phyloP scores from a whole-genome alignment of 1,139 yeast species.

The Arxiozyma slooffiae region DNA sequence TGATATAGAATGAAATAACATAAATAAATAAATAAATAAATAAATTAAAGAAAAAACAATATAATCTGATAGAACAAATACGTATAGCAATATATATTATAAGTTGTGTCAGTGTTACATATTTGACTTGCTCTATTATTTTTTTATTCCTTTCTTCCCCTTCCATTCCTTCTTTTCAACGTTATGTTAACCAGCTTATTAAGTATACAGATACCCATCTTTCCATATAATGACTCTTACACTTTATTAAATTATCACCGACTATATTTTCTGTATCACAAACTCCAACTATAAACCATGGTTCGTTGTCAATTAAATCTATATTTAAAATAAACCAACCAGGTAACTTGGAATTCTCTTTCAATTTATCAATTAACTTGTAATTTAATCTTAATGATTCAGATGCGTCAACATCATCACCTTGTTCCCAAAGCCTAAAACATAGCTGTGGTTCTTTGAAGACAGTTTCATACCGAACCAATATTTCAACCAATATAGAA shows the following conservation, averaged over 20 bases:
- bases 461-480: slow-evolving; percentile 1
- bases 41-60: too few relatives aligned
- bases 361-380: background rate
- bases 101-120: too few relatives aligned
- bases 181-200: background rate
- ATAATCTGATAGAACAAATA: background rate
- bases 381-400: background rate
- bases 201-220: slow-evolving; percentile 3
- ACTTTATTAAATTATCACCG: background rate
- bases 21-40: too few relatives aligned
- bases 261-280: slow-evolving; percentile 3
- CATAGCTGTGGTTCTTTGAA: slow-evolving; percentile 1
- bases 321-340: background rate
- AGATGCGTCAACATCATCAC: background rate
- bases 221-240: background rate
- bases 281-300: slow-evolving; percentile 1
- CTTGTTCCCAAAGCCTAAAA: background rate
- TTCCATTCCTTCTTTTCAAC: too few relatives aligned
- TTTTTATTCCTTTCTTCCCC: background rate
- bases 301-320: background rate
- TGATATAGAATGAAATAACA: too few relatives aligned
- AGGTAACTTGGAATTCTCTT: background rate
- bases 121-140: too few relatives aligned
- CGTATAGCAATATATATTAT: too few relatives aligned
- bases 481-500: too few relatives aligned